Conservation (phyloP, 73 alveolate genomes). For the Paramecium bursaria region DNA sequence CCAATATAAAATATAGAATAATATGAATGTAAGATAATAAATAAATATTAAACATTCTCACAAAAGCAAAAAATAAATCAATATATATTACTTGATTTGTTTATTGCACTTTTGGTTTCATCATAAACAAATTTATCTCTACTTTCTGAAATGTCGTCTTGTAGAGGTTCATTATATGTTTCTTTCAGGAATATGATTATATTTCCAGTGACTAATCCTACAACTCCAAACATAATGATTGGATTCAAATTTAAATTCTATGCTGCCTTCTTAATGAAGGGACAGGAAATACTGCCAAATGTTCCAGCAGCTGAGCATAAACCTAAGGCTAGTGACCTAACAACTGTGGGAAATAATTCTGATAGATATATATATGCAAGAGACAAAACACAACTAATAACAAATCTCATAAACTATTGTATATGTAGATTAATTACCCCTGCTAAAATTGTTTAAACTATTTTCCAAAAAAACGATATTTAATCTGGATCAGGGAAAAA, state of each 20-base stretch:
- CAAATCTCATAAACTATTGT: slow-evolving; percentile 58
- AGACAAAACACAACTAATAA: slow-evolving; percentile 61
- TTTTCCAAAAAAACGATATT: neutral
- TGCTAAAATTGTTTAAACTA: slow-evolving; percentile 22
- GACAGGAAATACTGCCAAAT: slow-evolving; percentile 56
- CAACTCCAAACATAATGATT: slow-evolving; percentile 53
- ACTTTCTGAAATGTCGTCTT: slow-evolving; percentile 16
- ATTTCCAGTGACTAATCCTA: slow-evolving; percentile 22
- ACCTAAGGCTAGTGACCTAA: slow-evolving; percentile 65
- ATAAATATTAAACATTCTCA: no score
- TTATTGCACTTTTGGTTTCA: no score
- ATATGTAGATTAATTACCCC: neutral
- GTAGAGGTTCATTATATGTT: slow-evolving; percentile 50
- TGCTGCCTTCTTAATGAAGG: slow-evolving; percentile 38
- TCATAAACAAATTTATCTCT: no score
- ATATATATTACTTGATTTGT: no score
- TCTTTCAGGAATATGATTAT: slow-evolving; percentile 56
- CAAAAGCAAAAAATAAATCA: no score
- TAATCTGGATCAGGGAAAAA: slow-evolving; percentile 1
- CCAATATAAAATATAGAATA: no score
- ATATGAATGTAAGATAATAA: no score
- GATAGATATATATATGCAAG: slow-evolving; percentile 57
- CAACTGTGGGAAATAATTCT: slow-evolving; percentile 66
- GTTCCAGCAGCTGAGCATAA: slow-evolving; percentile 67
- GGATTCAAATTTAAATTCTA: slow-evolving; percentile 43